Evolutionary conservation across 2,329 filamentous ascomycete species (phyloP), one percentile per base, ranked within the genome.

Genomic region (Aspergillus eucalypticola): DNA sequence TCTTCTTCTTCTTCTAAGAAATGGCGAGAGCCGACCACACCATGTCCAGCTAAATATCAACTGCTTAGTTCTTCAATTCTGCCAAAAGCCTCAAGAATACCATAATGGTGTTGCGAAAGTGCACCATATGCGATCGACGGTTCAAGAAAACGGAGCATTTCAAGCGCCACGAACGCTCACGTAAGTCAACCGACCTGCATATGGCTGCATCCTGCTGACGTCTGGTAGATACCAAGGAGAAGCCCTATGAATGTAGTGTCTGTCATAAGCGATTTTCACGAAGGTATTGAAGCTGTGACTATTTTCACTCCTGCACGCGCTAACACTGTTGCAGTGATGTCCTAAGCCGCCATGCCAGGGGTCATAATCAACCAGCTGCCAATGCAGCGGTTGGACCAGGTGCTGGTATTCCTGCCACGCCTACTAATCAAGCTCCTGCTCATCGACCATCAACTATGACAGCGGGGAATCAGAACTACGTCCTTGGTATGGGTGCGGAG

Each of bases 71-170:
- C 35, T 17, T 15, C 38, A 38, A 29, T 50, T 19, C 50, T 64
- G 62, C 48, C 50, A 51, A 46, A 35, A 48, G 7, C 54, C 49
- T 44, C 38, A 15, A 64, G 58, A 52, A 63, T 54, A 55, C 51
- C 66, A 68, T 66, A 69, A 78, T 78, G 76, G 75, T 79, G 62
- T 69, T 78, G 56, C 74, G 73, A 69, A 77, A 79, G 68, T 80
- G 78, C 62, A 74, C 69, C 54, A 78, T 79, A 57, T 84, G 82
- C 75, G 82, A 83, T 63, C 79, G 82, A 63, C 81, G 79, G 62
- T 84, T 84, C 73, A 83, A 81, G 62, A 84, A 84, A 71, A 82
- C 80, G 29, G 82, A 84, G 67, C 82, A 84, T 71, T 80, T 82
- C 66, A 83, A 83, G 68, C 78, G 82, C 44, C 82, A 84, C 70